Conservation (phyloP, 2,329 filamentous ascomycete species). For the Thelonectria discophora region DNA sequence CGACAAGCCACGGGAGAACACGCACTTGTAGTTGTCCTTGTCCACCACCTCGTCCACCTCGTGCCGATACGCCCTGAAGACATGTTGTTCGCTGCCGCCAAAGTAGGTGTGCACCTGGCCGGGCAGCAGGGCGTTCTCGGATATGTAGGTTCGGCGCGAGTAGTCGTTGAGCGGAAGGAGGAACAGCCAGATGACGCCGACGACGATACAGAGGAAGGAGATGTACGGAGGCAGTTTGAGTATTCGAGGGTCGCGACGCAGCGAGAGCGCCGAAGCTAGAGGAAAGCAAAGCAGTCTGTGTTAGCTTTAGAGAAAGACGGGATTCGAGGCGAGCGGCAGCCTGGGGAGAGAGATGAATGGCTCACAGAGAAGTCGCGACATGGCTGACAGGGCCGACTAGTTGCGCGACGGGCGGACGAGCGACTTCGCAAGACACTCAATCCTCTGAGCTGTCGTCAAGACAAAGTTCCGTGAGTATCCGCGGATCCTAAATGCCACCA, state of each 20-base stretch:
- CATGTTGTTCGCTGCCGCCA: conserved; percentile 92
- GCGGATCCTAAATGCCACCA: conserved; percentile 16
- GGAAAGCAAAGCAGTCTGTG: not conserved
- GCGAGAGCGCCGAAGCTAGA: conserved; percentile 68
- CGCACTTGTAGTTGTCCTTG: conserved; percentile 63
- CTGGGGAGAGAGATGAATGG: conserved; percentile 13
- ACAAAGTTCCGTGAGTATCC: conserved; percentile 21
- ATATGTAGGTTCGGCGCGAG: conserved; percentile 93
- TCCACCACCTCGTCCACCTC: conserved; percentile 75
- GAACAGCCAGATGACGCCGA: conserved; percentile 90
- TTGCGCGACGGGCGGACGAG: conserved; percentile 24
- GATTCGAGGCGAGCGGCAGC: not conserved
- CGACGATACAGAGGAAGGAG: conserved; percentile 82
- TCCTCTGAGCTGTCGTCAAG: conserved; percentile 27
- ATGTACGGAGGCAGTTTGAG: conserved; percentile 88
- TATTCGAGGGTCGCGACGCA: conserved; percentile 83
- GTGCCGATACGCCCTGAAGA: conserved; percentile 88
- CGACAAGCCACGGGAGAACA: conserved; percentile 2
- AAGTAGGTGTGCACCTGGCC: conserved; percentile 99
- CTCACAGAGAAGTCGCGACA: conserved; percentile 66
- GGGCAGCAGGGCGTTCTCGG: conserved; percentile 93
- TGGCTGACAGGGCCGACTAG: conserved; percentile 38
- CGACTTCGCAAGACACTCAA: conserved; percentile 17
- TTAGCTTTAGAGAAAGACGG: not conserved
- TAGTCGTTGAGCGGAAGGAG: conserved; percentile 90